Evolutionary conservation across 306 rosid species (phyloP).

Genomic region (Phaseolus lunatus): DNA sequence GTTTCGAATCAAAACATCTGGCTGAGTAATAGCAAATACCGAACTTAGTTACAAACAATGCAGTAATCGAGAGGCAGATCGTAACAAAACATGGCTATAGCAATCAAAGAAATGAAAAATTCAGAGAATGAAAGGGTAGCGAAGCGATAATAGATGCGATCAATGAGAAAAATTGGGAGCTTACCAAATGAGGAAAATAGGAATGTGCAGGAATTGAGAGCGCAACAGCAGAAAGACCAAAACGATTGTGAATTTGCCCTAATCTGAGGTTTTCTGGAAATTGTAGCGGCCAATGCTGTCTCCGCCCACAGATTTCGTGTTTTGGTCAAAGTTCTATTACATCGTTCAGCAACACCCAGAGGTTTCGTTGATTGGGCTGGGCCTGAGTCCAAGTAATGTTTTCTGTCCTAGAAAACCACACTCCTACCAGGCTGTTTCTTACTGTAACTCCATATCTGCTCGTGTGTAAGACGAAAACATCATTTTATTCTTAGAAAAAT

Average conservation of each 20-base stretch:
- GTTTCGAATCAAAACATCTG: too few species aligned
- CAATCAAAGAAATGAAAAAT: not conserved
- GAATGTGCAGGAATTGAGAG: not conserved
- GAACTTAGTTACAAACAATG: not conserved
- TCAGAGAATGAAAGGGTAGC: not conserved
- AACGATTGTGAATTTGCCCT: not conserved
- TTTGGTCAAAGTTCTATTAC: not conserved
- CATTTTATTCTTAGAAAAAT: too few species aligned
- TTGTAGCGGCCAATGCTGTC: not conserved
- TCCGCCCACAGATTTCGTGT: not conserved
- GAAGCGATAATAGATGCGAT: not conserved
- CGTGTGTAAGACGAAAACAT: too few species aligned
- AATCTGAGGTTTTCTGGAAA: not conserved
- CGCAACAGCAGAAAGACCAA: not conserved
- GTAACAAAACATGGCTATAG: not conserved
- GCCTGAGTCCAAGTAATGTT: not conserved
- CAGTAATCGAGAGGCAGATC: not conserved
- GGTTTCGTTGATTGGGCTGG: not conserved
- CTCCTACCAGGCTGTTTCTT: too few species aligned
- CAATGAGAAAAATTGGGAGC: not conserved
- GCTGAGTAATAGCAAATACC: too few species aligned
- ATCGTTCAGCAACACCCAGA: too few species aligned
- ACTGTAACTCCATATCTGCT: too few species aligned
- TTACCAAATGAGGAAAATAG: not conserved
- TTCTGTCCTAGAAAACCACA: too few species aligned